Conservation (phyloP, 1,139 yeast species). For the Geotrichum phurueaensis region DNA sequence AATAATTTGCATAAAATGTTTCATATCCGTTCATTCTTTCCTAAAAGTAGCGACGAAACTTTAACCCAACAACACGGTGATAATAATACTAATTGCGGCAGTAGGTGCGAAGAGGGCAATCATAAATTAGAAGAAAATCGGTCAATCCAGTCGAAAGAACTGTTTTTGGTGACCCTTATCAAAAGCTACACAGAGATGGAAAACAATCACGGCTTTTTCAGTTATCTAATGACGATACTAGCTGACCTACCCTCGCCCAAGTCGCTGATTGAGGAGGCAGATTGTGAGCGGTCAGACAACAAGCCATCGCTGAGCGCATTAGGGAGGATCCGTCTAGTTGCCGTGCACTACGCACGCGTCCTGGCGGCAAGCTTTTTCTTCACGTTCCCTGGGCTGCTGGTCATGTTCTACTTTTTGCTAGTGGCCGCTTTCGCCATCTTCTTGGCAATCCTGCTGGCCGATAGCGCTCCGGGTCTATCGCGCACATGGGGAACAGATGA, state of each 20-base stretch:
- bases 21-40: not conserved
- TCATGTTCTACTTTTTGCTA: constrained; percentile 19
- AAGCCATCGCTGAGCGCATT: not conserved
- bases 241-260: constrained; percentile 16
- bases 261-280: not conserved
- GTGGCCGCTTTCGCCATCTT: constrained; percentile 20
- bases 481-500: constrained; percentile 19
- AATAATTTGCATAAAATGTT: not conserved
- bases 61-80: not conserved
- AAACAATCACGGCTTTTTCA: constrained; percentile 17
- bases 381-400: constrained; percentile 21
- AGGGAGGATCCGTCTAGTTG: not conserved
- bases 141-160: not conserved
- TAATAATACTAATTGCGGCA: not conserved
- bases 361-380: not conserved
- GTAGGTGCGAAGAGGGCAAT: not conserved
- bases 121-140: not conserved
- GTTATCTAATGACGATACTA: constrained; percentile 12
- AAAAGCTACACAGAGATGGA: constrained; percentile 13
- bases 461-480: constrained; percentile 23
- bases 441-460: constrained; percentile 16
- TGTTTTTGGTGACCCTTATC: not conserved
- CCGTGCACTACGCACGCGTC: constrained; percentile 15
- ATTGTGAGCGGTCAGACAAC: not conserved
- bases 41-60: not conserved